Percentiles rank a stretch among this genome's conserved stretches.
Conservation (phyloP, 192 early-diverging fungal species). For the Coemansia sp. region DNA sequence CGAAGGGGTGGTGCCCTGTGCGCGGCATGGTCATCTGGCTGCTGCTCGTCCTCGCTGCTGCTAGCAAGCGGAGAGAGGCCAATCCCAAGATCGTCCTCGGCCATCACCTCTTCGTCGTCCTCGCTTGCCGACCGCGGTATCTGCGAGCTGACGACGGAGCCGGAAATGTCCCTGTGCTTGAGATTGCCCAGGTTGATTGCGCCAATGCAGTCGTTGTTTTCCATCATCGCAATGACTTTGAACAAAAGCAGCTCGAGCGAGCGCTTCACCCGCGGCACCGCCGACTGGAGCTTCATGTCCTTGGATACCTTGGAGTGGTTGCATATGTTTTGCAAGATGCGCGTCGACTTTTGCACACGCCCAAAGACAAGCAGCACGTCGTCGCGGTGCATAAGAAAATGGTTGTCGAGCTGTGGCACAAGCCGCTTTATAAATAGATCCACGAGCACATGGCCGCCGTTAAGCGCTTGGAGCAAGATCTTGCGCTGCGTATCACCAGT, state of each 20-base stretch:
- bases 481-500: conserved; percentile 14
- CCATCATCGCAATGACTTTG: conserved; percentile 71
- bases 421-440: conserved; percentile 33
- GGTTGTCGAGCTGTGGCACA: conserved; percentile 32
- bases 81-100: conserved; percentile 5
- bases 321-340: conserved; percentile 64
- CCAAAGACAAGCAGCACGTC: conserved; percentile 22
- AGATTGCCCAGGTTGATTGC: conserved; percentile 59
- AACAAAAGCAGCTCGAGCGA: conserved; percentile 72
- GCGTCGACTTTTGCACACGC: conserved; percentile 49
- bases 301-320: conserved; percentile 72
- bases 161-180: conserved; percentile 71
- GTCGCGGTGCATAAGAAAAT: conserved; percentile 34
- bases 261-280: conserved; percentile 68
- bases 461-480: conserved; percentile 25
- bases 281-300: conserved; percentile 60
- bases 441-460: conserved; percentile 28
- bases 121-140: conserved; percentile 33
- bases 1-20: background rate
- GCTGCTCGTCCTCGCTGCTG: background rate
- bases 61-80: background rate
- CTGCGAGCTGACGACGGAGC: conserved; percentile 69
- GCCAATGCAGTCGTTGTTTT: conserved; percentile 60
- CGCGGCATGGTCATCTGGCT: background rate
- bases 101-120: conserved; percentile 2